Conservation (phyloP, 345 rosid species). For the Chamaenerion angustifolium region DNA sequence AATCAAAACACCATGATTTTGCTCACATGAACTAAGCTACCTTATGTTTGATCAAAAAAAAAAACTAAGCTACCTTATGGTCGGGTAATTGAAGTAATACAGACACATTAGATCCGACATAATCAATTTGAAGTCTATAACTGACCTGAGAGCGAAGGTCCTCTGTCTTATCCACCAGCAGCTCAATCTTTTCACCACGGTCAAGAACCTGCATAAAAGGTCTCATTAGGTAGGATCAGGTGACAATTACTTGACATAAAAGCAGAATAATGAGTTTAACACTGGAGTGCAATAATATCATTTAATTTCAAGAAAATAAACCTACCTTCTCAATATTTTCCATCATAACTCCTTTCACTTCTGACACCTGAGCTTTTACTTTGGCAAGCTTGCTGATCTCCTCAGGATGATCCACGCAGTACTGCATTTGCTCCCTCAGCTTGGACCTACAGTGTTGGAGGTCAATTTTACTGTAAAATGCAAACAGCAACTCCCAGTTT, state of each 20-base stretch:
- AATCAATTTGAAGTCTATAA: background rate
- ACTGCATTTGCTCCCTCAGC: slow-evolving; percentile 57
- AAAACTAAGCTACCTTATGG: too few species aligned
- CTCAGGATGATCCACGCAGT: slow-evolving; percentile 63
- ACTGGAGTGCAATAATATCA: background rate
- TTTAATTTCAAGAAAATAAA: background rate
- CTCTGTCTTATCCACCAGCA: slow-evolving; percentile 68
- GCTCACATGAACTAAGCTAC: too few species aligned
- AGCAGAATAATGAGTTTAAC: background rate
- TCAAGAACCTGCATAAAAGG: slow-evolving; percentile 40
- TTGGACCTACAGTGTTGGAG: slow-evolving; percentile 23
- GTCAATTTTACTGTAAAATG: background rate
- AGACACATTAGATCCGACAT: too few species aligned
- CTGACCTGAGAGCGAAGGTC: slow-evolving; percentile 60
- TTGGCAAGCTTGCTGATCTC: slow-evolving; percentile 69
- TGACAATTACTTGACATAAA: background rate
- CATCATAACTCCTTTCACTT: slow-evolving; percentile 92
- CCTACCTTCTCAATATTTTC: slow-evolving; percentile 81
- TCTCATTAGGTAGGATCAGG: background rate
- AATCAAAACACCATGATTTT: too few species aligned
- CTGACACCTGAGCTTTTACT: slow-evolving; percentile 83
- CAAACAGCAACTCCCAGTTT: background rate
- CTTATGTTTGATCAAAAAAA: too few species aligned
- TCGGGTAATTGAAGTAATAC: too few species aligned
- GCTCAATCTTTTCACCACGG: slow-evolving; percentile 74